Base-by-base conservation (phyloP, 192 early-diverging fungal genomes). In the Coemansia sp. region DNA sequence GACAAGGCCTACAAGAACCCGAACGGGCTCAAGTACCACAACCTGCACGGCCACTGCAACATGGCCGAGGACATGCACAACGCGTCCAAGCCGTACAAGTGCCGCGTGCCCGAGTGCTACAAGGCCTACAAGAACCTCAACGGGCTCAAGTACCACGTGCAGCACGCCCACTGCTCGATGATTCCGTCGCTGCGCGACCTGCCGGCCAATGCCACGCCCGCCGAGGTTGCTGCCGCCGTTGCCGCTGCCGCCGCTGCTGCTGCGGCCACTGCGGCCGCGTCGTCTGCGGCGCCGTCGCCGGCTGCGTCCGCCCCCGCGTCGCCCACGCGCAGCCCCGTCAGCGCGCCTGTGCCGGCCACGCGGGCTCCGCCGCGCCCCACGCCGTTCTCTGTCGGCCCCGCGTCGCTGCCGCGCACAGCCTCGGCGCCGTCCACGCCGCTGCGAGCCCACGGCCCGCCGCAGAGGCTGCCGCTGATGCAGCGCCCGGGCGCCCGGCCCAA, bases 1-100 rank as follows among this genome's bases (percentile, higher is more conserved):
- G 84, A 83, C 50, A 97, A 98, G 74, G 85, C 91, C 6, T 98
- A 98, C 81, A 98, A 98, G 79, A 98, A 98, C 73, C 93, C 95
- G 22, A 96, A 96, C 46, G 95, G 95, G 7, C 82, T 97, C 45
- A 99, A 99, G 70, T 97, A 99, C 80, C 96, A 97, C 67, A 90
- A 95, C 60, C 81, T 89, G 51, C 96, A 99, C 62, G 93, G 94
- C 14, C 96, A 99, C 66, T 89, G 89, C 67, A 80, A 67, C 30
- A 40, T 74, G 32, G 62, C 60, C 38, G 83, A 84, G 26, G 88
- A 88, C 14, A 75, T 78, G 27, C 81, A 79, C n/a, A 56, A 63
- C 34, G 64, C 72, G 19, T 62, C 71, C 20, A 90, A 88, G 64
- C 87, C 87, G 4, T 88, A 85, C 63, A 77, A 78, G 30, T 97